phyloP scores from a whole-genome alignment of 208 protist genomes.

The Leishmania tropica region DNA sequence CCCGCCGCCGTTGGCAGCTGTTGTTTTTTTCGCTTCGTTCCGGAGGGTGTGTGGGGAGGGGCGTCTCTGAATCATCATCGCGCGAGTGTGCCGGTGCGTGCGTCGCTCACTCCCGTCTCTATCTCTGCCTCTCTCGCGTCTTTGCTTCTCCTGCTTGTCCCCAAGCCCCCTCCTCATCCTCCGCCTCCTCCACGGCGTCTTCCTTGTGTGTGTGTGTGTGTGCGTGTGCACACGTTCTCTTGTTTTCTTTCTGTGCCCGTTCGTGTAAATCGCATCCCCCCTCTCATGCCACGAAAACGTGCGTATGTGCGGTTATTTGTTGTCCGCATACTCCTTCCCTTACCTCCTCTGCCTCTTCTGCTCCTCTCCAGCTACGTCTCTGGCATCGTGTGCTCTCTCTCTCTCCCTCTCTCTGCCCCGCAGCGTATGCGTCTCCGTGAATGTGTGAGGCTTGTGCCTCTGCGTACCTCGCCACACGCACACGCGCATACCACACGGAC shows the following conservation, averaged over 20 bases:
- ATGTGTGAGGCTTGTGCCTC: background rate
- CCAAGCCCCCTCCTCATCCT: background rate
- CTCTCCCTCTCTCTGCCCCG: background rate
- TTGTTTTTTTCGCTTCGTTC: background rate
- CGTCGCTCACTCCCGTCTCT: background rate
- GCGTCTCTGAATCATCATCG: background rate
- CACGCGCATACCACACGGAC: background rate
- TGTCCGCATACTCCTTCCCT: no score
- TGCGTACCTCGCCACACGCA: background rate
- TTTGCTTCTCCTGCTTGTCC: background rate
- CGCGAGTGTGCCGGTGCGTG: background rate
- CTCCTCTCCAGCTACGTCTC: background rate
- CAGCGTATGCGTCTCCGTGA: background rate
- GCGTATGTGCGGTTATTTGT: no score
- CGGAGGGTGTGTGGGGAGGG: background rate
- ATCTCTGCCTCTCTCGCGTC: background rate
- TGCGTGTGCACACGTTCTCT: no score
- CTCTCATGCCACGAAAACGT: no score
- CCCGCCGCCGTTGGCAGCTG: background rate
- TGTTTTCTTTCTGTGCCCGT: no score
- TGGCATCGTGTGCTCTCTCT: background rate
- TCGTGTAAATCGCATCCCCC: no score
- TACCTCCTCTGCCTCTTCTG: background rate
- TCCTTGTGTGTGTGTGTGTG: no score
- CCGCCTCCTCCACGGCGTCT: no score